phyloP scores from a whole-genome alignment of 2,329 filamentous ascomycete genomes.

The Penicillium sp. region DNA sequence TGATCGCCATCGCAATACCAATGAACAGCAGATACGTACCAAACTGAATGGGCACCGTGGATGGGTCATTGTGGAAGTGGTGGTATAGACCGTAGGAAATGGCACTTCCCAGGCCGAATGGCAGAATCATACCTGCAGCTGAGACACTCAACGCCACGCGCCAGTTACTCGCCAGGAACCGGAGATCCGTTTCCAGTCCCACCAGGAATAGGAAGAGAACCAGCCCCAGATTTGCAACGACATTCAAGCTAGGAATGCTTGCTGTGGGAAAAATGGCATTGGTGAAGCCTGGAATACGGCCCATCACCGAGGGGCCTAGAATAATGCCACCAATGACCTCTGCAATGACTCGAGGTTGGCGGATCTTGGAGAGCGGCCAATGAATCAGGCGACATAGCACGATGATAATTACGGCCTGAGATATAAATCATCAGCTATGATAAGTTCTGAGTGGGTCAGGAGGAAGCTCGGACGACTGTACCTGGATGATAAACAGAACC shows the following conservation, averaged over 20 bases:
- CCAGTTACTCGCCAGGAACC: conserved; percentile 79
- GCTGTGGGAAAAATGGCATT: conserved; percentile 72
- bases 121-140: conserved; percentile 75
- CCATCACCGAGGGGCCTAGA: conserved; percentile 84
- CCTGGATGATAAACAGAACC: conserved; percentile 75
- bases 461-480: conserved; percentile 30
- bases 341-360: conserved; percentile 79
- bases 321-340: conserved; percentile 85
- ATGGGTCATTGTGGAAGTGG: conserved; percentile 64
- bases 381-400: conserved; percentile 74
- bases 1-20: conserved; percentile 91
- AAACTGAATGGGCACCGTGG: conserved; percentile 61
- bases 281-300: conserved; percentile 77
- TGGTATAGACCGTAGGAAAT: conserved; percentile 81
- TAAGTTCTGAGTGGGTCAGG: neutral
- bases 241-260: conserved; percentile 73
- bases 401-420: conserved; percentile 67
- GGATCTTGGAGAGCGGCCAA: conserved; percentile 73
- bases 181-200: conserved; percentile 81
- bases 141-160: conserved; percentile 75
- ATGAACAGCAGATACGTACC: conserved; percentile 75
- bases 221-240: conserved; percentile 81
- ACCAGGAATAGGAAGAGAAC: conserved; percentile 86
- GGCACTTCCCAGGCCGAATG: conserved; percentile 78
- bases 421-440: neutral